Base-by-base conservation (phyloP, 2,329 filamentous ascomycete genomes). In the Trichoderma asperellum region DNA sequence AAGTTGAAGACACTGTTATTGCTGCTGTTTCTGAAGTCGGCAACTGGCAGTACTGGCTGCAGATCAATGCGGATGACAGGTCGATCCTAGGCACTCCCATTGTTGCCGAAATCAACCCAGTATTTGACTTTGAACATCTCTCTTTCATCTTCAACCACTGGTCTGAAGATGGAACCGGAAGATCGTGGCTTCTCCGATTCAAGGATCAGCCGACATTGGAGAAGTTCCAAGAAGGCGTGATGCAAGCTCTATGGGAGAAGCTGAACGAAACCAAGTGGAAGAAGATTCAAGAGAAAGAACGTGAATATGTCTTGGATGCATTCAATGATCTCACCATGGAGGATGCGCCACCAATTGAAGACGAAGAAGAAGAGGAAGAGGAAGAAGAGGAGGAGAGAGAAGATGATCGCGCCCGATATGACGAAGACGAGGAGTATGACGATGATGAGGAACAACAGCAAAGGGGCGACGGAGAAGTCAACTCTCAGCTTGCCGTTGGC, bases 61-160 rank as follows among this genome's bases (percentile, higher is more conserved):
- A 97, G 76, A 91, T 98, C 68, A 87, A 88, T 53, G 90, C 91
- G 71, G 35, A 21, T 7, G 63, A 43, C 8, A 85, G 89, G 75
- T 89, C 94, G 66, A 97, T 94, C 93, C 84, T 99, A 2, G 94
- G 94, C 27, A 92, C 97, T 73, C 87, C 91, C 2, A 89, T 99
- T 35, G 85, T 94, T 35, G 91, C 93, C 7, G 96, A 99, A 74
- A 93, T 98, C 80, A 98, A 98, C 75, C 96, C 96, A 0, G 94
- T 99, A 24, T 99, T 98, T 84, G 98, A 98, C 81, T 98, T 97
- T 73, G 96, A 99, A 79, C 98, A 95, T 75, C 85, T 97, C n/a
- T 98, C 95, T 0, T 98, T 98, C 79, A 97, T 99, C 76, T 99
- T 99, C 86, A 99, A 99, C 76, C 94, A 97, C 78, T 98, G 97